Evolutionary conservation across 768 basidiomycete genomes (phyloP).

Genomic region (Sarcomyxa edulis): DNA sequence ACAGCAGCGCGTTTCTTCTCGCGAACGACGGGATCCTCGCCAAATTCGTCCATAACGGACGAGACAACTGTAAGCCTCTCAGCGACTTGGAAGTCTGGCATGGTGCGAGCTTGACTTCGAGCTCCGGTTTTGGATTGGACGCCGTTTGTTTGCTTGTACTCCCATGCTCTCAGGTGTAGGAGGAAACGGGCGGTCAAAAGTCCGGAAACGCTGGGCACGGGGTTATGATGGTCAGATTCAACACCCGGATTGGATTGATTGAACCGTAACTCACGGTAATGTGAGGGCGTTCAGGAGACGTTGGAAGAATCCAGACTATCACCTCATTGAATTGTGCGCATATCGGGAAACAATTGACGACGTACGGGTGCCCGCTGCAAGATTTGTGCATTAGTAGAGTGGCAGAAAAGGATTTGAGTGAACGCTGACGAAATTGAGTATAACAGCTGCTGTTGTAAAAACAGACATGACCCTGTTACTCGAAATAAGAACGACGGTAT

Average conservation of each 20-base stretch:
- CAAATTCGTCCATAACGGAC: constrained; percentile 4
- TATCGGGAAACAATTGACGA: too few species aligned
- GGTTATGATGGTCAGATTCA: too few species aligned
- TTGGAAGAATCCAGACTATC: constrained; percentile 22
- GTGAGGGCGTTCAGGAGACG: constrained; percentile 3
- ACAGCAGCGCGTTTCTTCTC: too few species aligned
- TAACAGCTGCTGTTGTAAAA: constrained; percentile 18
- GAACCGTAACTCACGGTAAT: constrained; percentile 1
- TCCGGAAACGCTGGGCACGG: constrained; percentile 13
- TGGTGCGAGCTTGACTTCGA: not conserved
- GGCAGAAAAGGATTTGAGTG: not conserved
- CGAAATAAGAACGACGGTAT: not conserved
- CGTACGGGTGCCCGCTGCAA: too few species aligned
- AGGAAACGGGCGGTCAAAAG: constrained; percentile 19
- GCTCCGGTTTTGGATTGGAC: not conserved
- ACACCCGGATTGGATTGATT: not conserved
- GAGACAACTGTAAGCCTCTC: not conserved
- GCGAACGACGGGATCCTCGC: constrained; percentile 7
- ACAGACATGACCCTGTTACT: constrained; percentile 15
- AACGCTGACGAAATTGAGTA: constrained; percentile 18
- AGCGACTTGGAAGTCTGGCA: not conserved
- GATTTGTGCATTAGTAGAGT: not conserved
- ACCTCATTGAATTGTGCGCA: not conserved
- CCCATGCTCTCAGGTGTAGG: constrained; percentile 14
- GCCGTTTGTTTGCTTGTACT: constrained; percentile 2